Conservation (phyloP, 768 basidiomycete species). For the Leccinum sublutescens region DNA sequence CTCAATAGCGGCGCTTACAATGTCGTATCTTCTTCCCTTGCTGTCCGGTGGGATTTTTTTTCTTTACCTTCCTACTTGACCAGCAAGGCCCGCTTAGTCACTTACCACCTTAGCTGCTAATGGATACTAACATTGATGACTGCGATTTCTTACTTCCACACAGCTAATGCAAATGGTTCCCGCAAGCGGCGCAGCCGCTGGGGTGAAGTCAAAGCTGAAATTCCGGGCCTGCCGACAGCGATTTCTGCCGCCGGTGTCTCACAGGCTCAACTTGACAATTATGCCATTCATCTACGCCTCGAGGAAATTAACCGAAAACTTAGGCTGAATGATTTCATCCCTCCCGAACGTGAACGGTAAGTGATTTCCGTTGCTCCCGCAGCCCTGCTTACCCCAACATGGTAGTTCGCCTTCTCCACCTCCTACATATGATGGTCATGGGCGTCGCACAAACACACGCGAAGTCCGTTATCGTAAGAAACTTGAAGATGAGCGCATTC, state of each 20-base stretch:
- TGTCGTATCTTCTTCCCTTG: constrained; percentile 38
- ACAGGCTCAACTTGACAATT: constrained; percentile 94
- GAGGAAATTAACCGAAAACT: constrained; percentile 98
- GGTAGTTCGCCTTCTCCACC: constrained; percentile 91
- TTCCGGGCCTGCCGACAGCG: constrained; percentile 91
- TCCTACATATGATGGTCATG: constrained; percentile 95
- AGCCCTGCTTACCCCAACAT: constrained; percentile 14
- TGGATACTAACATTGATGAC: constrained; percentile 59
- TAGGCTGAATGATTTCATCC: constrained; percentile 90
- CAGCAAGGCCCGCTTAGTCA: constrained; percentile 31
- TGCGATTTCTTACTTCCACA: constrained; percentile 40
- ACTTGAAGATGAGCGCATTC: constrained; percentile 87
- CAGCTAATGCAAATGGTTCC: constrained; percentile 82
- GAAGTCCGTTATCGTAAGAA: constrained; percentile 98
- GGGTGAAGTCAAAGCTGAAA: constrained; percentile 91
- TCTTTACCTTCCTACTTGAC: constrained; percentile 25
- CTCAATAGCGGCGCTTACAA: constrained; percentile 38
- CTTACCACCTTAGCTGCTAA: constrained; percentile 37
- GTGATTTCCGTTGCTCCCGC: neutral
- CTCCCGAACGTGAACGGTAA: constrained; percentile 91
- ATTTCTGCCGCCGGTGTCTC: constrained; percentile 93
- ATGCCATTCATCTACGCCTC: constrained; percentile 91
- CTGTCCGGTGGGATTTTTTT: constrained; percentile 32
- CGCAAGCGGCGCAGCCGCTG: constrained; percentile 96
- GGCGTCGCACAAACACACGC: constrained; percentile 96